phyloP scores from a whole-genome alignment of 2,329 filamentous ascomycete genomes.

The Hymenoscyphus occultus region DNA sequence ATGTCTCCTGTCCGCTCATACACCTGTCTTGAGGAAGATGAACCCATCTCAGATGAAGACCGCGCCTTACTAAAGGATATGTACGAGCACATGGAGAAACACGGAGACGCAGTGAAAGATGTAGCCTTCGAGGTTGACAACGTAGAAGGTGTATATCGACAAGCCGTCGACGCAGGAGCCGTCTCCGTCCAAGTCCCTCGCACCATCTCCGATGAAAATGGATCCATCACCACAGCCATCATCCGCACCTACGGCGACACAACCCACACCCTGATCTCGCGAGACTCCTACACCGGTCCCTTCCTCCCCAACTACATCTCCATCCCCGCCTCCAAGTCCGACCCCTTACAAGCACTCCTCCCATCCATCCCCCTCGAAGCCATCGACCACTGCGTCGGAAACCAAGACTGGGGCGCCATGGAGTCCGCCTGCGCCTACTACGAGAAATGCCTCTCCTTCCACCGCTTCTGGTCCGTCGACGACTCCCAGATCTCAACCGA shows the following conservation, averaged over 20 bases:
- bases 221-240: conserved; percentile 69
- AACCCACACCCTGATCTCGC: conserved; percentile 85
- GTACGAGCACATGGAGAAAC: conserved; percentile 76
- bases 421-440: conserved; percentile 65
- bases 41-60: conserved; percentile 62
- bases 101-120: conserved; percentile 93
- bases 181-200: conserved; percentile 60
- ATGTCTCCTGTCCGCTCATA: conserved; percentile 73
- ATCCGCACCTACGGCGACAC: conserved; percentile 95
- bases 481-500: conserved; percentile 91
- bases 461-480: conserved; percentile 96
- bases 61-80: conserved; percentile 67
- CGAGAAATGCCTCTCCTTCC: conserved; percentile 85
- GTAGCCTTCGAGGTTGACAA: conserved; percentile 94
- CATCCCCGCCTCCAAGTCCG: conserved; percentile 40
- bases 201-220: conserved; percentile 54
- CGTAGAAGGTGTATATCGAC: conserved; percentile 73
- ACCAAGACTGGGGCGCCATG: conserved; percentile 95
- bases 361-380: conserved; percentile 66
- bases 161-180: conserved; percentile 66
- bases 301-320: conserved; percentile 83
- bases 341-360: conserved; percentile 42
- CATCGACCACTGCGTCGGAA: conserved; percentile 96
- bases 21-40: conserved; percentile 52
- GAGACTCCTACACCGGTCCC: conserved; percentile 63